These are phyloP conservation scores for Solanum tarapatanum DNA, from an alignment of 257 asterid species.

Conservation along the genomic window DNA sequence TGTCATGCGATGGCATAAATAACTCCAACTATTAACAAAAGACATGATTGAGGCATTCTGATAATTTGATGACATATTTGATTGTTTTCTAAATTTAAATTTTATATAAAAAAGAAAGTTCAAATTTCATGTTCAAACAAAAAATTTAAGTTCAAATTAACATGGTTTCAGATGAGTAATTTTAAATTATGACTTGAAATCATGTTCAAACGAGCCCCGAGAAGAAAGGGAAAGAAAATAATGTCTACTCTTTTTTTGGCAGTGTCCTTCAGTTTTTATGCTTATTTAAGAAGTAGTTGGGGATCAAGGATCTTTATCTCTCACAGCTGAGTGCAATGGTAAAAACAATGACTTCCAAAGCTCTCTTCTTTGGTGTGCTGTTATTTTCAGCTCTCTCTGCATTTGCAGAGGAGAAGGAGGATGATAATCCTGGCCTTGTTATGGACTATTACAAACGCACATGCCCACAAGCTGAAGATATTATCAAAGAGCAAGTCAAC, in stretches of 20 bases:
- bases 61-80: not conserved
- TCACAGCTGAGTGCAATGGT: not conserved
- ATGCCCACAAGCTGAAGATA: slow-evolving; percentile 91
- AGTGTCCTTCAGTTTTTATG: not conserved
- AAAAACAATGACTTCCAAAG: slow-evolving; percentile 24
- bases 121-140: too few relatives aligned
- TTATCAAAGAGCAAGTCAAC: slow-evolving; percentile 76
- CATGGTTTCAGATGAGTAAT: not conserved
- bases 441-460: slow-evolving; percentile 69
- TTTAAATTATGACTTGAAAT: not conserved
- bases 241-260: not conserved
- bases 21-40: not conserved
- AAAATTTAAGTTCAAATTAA: not conserved
- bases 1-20: not conserved
- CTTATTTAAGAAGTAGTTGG: not conserved
- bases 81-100: not conserved
- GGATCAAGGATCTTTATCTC: not conserved
- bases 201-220: not conserved
- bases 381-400: slow-evolving; percentile 19
- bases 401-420: slow-evolving; percentile 15
- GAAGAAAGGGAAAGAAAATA: not conserved
- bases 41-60: not conserved
- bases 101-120: not conserved
- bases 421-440: slow-evolving; percentile 27
- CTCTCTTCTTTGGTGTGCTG: slow-evolving; percentile 28